These are phyloP conservation scores for Penicillium frequentans DNA, from an alignment of 2,329 filamentous ascomycete species.

Conservation along the genomic window DNA sequence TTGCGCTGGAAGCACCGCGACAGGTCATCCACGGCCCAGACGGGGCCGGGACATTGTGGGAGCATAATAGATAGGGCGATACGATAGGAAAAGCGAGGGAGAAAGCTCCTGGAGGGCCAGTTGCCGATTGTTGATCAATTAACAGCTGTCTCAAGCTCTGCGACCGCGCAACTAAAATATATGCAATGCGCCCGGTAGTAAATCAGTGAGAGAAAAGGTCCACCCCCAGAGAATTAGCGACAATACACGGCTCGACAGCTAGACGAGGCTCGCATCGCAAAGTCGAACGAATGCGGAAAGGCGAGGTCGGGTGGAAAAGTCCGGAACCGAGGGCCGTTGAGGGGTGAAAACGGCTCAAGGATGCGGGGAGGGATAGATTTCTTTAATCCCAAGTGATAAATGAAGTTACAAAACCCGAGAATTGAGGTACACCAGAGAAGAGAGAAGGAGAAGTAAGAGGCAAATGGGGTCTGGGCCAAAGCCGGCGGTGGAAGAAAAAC, in stretches of 20 bases:
- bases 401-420: not conserved
- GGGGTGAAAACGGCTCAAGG: not conserved
- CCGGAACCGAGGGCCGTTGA: conserved; percentile 8
- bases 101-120: conserved; percentile 10
- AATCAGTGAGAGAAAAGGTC: not conserved
- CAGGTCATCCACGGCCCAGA: conserved; percentile 64
- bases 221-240: conserved; percentile 15
- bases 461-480: conserved; percentile 9
- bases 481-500: conserved; percentile 13
- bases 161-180: not conserved
- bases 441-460: not conserved
- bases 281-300: conserved; percentile 11
- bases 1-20: conserved; percentile 61
- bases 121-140: not conserved
- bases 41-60: conserved; percentile 56
- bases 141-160: not conserved
- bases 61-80: conserved; percentile 45
- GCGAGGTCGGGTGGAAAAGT: conserved; percentile 5
- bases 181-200: not conserved
- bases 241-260: conserved; percentile 19
- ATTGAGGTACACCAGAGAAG: not conserved
- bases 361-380: not conserved
- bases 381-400: not conserved
- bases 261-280: conserved; percentile 29
- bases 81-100: conserved; percentile 4